phyloP scores from a whole-genome alignment of 768 basidiomycete genomes.

The Exsudoporus frostii region DNA sequence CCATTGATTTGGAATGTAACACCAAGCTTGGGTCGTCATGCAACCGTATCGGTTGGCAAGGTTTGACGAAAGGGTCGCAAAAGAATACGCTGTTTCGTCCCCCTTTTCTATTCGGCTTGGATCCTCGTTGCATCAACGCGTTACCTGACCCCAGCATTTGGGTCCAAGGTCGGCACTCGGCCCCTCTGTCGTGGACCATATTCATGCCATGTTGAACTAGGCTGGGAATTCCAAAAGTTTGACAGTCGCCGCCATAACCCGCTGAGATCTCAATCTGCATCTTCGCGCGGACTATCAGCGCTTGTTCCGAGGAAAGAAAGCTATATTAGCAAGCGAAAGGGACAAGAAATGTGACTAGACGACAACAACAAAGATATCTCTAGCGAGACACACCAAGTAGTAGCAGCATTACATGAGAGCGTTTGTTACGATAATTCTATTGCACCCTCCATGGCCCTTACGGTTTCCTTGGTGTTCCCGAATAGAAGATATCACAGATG shows the following conservation, averaged over 20 bases:
- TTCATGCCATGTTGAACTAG: background rate
- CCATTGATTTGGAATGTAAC: background rate
- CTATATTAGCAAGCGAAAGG: background rate
- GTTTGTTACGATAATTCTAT: conserved; percentile 4
- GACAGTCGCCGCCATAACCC: background rate
- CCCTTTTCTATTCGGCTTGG: background rate
- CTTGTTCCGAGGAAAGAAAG: background rate
- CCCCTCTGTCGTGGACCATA: conserved; percentile 3
- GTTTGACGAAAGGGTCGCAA: background rate
- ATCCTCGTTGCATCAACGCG: conserved; percentile 1
- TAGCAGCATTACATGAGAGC: background rate
- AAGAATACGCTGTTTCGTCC: background rate
- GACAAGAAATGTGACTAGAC: background rate
- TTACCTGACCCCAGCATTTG: background rate
- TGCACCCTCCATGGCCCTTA: too few species aligned
- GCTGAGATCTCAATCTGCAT: background rate
- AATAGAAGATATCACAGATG: too few species aligned
- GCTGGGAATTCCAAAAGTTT: background rate
- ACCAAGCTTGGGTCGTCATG: background rate
- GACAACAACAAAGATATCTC: background rate
- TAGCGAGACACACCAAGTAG: background rate
- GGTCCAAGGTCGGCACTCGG: background rate
- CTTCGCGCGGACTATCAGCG: background rate
- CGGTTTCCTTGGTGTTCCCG: too few species aligned
- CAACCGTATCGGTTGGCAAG: background rate